Evolutionary conservation across 768 basidiomycete genomes (phyloP).

Genomic region (Mycena chlorophos): DNA sequence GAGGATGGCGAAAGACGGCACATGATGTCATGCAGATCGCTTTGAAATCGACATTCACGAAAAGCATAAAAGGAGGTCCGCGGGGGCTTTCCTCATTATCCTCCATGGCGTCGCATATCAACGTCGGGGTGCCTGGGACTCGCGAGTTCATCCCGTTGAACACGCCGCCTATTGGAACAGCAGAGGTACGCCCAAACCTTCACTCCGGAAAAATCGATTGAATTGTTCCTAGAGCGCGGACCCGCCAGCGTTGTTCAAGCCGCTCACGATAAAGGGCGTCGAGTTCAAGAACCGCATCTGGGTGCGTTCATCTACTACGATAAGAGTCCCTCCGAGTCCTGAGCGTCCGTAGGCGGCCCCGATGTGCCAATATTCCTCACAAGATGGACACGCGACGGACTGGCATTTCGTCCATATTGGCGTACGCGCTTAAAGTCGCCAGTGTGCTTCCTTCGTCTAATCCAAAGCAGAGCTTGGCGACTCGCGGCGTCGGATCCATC

Average conservation of each 20-base stretch:
- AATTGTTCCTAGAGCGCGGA: slow-evolving; percentile 41
- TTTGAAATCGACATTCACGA: too few species aligned
- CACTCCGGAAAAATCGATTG: background rate
- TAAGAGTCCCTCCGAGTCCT: too few species aligned
- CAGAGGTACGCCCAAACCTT: slow-evolving; percentile 7
- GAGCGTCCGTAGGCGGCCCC: slow-evolving; percentile 54
- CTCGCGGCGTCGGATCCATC: slow-evolving; percentile 70
- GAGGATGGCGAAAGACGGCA: too few species aligned
- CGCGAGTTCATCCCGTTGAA: slow-evolving; percentile 62
- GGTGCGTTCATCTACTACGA: slow-evolving; percentile 51
- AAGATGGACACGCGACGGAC: slow-evolving; percentile 70
- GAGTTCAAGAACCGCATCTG: slow-evolving; percentile 78
- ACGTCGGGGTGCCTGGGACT: slow-evolving; percentile 49
- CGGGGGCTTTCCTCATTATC: background rate
- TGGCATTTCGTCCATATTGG: slow-evolving; percentile 84
- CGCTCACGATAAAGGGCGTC: slow-evolving; percentile 58
- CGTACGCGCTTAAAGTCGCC: slow-evolving; percentile 26
- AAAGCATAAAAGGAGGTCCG: slow-evolving; percentile 25
- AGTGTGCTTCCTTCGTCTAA: background rate
- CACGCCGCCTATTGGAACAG: slow-evolving; percentile 54
- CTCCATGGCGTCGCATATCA: slow-evolving; percentile 29
- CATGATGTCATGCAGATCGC: too few species aligned
- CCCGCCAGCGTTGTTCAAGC: slow-evolving; percentile 63
- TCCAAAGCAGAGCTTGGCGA: slow-evolving; percentile 52
- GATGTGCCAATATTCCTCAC: slow-evolving; percentile 81